Conservation (phyloP, 73 alveolate species). For the Paramecium biaurelia region DNA sequence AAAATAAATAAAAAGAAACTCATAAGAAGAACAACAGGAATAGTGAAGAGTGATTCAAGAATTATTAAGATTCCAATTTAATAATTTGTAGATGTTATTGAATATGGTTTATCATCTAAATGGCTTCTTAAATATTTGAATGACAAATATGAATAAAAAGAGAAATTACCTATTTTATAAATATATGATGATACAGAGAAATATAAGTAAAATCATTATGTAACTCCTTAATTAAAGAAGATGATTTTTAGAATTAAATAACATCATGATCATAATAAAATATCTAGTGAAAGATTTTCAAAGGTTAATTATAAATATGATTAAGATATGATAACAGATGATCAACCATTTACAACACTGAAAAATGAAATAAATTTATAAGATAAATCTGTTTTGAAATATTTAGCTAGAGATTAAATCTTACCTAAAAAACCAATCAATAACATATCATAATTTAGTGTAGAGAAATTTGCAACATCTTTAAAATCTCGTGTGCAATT, state of each 20-base stretch:
- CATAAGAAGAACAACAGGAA: conserved; percentile 6
- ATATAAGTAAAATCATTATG: neutral
- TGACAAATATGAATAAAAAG: neutral
- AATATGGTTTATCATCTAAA: neutral
- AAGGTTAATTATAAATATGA: neutral
- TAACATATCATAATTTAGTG: neutral
- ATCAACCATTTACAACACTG: neutral
- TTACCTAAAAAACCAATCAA: neutral
- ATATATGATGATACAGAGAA: neutral
- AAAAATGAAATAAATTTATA: neutral
- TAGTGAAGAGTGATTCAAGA: neutral
- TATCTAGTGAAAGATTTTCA: neutral
- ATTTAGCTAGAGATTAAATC: neutral
- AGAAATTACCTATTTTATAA: neutral
- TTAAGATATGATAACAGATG: neutral
- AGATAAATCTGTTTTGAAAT: neutral
- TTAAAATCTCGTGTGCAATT: neutral
- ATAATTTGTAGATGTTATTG: neutral
- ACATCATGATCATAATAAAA: neutral
- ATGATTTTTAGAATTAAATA: neutral
- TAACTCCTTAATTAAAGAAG: neutral
- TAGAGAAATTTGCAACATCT: neutral
- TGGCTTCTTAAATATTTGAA: neutral
- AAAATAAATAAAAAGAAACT: neutral
- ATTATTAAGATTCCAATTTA: neutral